These are phyloP conservation scores for Cantharellus cinnabarinus DNA, from an alignment of 768 basidiomycete genomes.

Conservation along the genomic window DNA sequence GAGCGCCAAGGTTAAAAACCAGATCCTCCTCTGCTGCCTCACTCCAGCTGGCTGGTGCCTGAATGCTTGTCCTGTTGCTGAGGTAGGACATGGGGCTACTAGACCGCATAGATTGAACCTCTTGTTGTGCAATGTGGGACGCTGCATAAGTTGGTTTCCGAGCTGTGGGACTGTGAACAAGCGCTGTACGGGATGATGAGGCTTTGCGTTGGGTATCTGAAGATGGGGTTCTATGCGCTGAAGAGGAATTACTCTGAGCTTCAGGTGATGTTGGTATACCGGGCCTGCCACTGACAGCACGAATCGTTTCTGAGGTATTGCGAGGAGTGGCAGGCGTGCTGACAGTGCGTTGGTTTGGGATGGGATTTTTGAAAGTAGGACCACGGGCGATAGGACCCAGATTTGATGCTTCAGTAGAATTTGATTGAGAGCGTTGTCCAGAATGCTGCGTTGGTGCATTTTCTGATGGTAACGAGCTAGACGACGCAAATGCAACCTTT, in stretches of 20 bases:
- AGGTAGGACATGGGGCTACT: conserved; percentile 66
- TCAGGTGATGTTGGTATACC: neutral
- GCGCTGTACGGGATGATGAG: neutral
- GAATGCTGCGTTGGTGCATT: neutral
- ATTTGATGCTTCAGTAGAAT: conserved; percentile 14
- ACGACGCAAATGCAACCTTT: conserved; percentile 76
- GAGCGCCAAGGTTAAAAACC: conserved; percentile 77
- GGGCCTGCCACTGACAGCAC: neutral
- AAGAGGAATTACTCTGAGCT: neutral
- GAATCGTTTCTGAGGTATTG: neutral
- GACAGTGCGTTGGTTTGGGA: neutral
- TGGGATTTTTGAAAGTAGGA: neutral
- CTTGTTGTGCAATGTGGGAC: neutral
- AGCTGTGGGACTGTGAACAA: neutral
- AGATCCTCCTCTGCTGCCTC: conserved; percentile 89
- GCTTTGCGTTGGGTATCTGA: neutral
- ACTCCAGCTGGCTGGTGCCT: conserved; percentile 38
- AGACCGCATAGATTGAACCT: conserved; percentile 40
- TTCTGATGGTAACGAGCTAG: conserved; percentile 12
- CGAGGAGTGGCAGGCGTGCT: neutral
- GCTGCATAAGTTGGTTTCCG: neutral
- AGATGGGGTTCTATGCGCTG: neutral
- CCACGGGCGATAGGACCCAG: conserved; percentile 16
- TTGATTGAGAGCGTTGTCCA: neutral
- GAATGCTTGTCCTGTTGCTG: conserved; percentile 37